Evolutionary conservation across 805 yeast species (phyloP), one percentile per base, ranked within the genome.

Genomic region (Osmozyma mogii): DNA sequence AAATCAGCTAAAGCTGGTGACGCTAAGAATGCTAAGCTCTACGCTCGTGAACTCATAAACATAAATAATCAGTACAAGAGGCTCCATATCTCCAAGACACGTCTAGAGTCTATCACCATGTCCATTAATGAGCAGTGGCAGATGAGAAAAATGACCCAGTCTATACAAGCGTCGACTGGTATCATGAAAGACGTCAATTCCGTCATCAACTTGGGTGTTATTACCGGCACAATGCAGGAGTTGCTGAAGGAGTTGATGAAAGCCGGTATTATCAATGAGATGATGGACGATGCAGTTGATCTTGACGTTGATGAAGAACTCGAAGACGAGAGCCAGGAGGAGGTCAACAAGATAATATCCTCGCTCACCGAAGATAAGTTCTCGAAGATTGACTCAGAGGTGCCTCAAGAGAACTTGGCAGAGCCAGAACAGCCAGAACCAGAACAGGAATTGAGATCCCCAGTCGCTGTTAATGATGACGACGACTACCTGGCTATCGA

Each of bases 101-200:
- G 89, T 37, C 60, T 89, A 16, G 87, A 84, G 32, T 78, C 92
- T 9, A 83, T 89, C 22, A 77, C 78, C 8, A 75, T 89, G 84
- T 85, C 94, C 44, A 72, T 89, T 21, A 85, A 84, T 42, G 97
- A 89, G 56, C 92, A 89, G 29, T 88, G 87, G 62, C 84, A 85
- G 30, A 68, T 88, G 75, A 70, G 77, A 36, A 84, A 83, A 45
- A 56, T 92, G 24, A 85, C 87, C 25, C 83, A 85, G 15, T 81
- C 88, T 22, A 73, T 92, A 75, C 76, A 76, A 28, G 61, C 77
- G 33, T 78, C 87, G 32, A 74, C 97, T 0, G 74, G 68, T 2
- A 72, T 92, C 12, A 88, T 92, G 96, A 74, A 69, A 47, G 96
- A 89, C 34, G 92, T 92, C 31, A 88, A 85, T 50, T 69, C 70